phyloP scores from a whole-genome alignment of 495 filamentous ascomycete genomes.

The Penicillium herquei region DNA sequence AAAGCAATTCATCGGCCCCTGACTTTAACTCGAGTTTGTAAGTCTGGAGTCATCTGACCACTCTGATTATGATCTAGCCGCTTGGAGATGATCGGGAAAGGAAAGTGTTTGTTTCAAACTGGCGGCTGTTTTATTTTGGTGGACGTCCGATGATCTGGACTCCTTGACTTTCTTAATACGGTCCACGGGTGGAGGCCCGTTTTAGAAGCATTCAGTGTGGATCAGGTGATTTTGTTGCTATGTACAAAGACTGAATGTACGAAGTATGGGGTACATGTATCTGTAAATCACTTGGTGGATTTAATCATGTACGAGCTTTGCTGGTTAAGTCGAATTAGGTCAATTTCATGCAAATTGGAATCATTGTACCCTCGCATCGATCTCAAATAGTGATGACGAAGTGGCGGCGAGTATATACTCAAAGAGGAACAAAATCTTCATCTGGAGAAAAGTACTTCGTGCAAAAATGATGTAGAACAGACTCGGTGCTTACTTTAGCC shows the following conservation, averaged over 20 bases:
- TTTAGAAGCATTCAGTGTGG: background rate
- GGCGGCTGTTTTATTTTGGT: background rate
- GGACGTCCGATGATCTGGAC: background rate
- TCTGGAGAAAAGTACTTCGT: background rate
- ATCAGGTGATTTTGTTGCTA: background rate
- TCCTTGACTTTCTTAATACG: background rate
- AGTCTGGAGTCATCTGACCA: background rate
- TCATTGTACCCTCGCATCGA: background rate
- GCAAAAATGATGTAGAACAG: background rate
- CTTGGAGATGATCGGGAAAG: too few relatives aligned
- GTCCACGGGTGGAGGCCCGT: background rate
- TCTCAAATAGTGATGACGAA: background rate
- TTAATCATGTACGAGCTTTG: too few relatives aligned
- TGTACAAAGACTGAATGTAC: background rate
- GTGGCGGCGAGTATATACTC: background rate
- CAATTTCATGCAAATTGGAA: too few relatives aligned
- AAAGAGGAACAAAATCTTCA: background rate
- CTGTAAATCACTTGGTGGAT: too few relatives aligned
- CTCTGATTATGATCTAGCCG: too few relatives aligned
- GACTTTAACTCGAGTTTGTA: background rate
- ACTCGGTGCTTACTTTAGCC: constrained; percentile 3
- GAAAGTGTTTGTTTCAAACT: too few relatives aligned
- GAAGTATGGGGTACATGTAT: background rate
- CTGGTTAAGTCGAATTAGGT: background rate
- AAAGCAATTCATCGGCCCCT: background rate